A percentile compares a stretch with the other conserved stretches of the same genome.
Conservation (phyloP, 108 stramenopile species). For the Pseudonitzschia multiseries region DNA sequence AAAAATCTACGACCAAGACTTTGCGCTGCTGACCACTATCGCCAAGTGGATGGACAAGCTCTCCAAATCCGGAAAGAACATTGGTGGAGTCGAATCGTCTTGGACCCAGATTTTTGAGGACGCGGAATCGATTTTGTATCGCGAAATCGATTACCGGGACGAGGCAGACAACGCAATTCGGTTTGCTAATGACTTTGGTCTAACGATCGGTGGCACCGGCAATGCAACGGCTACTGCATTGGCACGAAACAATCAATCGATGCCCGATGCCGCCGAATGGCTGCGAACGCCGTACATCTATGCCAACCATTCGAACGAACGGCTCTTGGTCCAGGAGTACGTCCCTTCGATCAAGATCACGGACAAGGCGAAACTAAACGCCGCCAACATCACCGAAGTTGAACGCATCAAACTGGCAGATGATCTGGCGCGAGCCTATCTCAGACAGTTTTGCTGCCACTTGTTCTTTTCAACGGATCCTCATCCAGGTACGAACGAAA, state of each 20-base stretch:
- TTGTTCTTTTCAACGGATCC: constrained; percentile 84
- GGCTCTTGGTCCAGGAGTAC: constrained; percentile 81
- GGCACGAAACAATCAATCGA: constrained; percentile 55
- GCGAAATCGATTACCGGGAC: constrained; percentile 95
- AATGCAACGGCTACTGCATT: constrained; percentile 43
- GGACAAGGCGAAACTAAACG: constrained; percentile 55
- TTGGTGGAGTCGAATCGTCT: constrained; percentile 77
- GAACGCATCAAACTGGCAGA: constrained; percentile 76
- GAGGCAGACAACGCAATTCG: constrained; percentile 88
- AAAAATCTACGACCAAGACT: constrained; percentile 90
- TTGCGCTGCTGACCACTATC: constrained; percentile 80
- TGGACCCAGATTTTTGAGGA: constrained; percentile 86
- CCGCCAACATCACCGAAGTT: constrained; percentile 57
- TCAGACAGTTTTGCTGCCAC: constrained; percentile 79
- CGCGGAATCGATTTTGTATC: constrained; percentile 88
- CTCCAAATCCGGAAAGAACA: constrained; percentile 33
- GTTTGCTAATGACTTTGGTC: constrained; percentile 85
- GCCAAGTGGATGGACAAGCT: constrained; percentile 68
- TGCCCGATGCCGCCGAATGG: constrained; percentile 82
- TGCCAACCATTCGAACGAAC: constrained; percentile 62
- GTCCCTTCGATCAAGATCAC: constrained; percentile 83
- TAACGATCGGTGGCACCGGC: constrained; percentile 68
- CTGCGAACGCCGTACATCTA: constrained; percentile 71
- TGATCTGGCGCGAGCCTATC: constrained; percentile 70
- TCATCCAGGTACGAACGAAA: constrained; percentile 33